These are phyloP conservation scores for Brassica hybrid DNA, from an alignment of 441 rosid genomes.

Conservation along the genomic window DNA sequence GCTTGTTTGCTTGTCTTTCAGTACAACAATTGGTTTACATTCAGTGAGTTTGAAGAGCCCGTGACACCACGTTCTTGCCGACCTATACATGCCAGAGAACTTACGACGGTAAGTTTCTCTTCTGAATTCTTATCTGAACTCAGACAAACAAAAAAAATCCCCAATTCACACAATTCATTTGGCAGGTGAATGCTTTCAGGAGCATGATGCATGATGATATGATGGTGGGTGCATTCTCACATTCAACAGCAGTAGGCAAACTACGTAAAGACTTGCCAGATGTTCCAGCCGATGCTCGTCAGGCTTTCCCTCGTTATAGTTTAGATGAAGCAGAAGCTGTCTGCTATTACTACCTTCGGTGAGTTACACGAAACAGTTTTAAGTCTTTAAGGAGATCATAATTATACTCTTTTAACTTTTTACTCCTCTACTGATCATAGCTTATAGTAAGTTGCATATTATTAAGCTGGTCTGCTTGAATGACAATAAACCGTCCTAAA, in stretches of 20 bases:
- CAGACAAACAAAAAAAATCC: background rate
- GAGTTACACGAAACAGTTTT: slow-evolving; percentile 23
- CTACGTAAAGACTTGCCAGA: slow-evolving; percentile 73
- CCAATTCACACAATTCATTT: slow-evolving; percentile 22
- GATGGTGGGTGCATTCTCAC: slow-evolving; percentile 98
- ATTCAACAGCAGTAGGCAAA: slow-evolving; percentile 97
- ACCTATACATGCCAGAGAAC: slow-evolving; percentile 86
- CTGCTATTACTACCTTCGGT: slow-evolving; percentile 94
- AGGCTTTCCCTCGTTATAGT: slow-evolving; percentile 66
- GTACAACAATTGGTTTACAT: slow-evolving; percentile 97
- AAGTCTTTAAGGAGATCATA: background rate
- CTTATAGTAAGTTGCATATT: background rate
- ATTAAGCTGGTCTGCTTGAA: background rate
- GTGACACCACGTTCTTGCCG: slow-evolving; percentile 70
- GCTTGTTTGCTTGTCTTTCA: slow-evolving; percentile 49
- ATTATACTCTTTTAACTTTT: background rate
- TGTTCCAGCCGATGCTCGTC: slow-evolving; percentile 76
- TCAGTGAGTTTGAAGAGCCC: slow-evolving; percentile 93
- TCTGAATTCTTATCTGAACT: background rate
- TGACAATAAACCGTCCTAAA: background rate
- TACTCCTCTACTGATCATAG: background rate
- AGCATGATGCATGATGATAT: slow-evolving; percentile 88
- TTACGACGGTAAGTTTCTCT: slow-evolving; percentile 70
- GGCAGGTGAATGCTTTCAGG: slow-evolving; percentile 93
- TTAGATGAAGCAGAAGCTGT: slow-evolving; percentile 88